phyloP scores from a whole-genome alignment of 305 asterid species.

The Solanum hybrid region DNA sequence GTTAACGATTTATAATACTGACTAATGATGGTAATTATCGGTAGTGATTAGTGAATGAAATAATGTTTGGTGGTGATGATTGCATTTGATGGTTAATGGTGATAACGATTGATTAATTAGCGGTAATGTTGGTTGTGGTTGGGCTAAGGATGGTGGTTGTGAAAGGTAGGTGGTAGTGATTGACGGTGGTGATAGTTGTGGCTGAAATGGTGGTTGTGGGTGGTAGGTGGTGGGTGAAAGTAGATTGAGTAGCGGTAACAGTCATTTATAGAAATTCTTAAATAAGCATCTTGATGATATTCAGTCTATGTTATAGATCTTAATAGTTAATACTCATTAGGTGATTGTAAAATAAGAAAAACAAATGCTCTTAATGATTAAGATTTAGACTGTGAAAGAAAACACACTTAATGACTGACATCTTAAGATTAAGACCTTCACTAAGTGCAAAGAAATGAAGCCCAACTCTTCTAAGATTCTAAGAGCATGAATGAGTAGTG shows the following conservation, averaged over 20 bases:
- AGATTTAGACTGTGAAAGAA: not conserved
- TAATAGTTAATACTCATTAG: not conserved
- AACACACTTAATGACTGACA: not conserved
- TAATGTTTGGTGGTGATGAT: not conserved
- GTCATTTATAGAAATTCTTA: not conserved
- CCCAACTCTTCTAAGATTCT: not conserved
- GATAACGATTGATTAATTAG: not conserved
- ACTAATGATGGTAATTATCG: not conserved
- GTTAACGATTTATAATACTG: not conserved
- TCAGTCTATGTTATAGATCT: not conserved
- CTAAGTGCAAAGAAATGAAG: not conserved
- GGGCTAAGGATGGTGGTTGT: not conserved
- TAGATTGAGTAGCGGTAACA: not conserved
- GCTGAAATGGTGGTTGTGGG: not conserved
- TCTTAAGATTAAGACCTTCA: not conserved
- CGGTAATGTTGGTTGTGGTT: not conserved
- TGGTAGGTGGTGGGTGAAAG: not conserved
- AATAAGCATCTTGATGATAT: not conserved
- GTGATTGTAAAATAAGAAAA: not conserved
- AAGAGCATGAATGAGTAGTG: not conserved
- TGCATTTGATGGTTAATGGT: not conserved
- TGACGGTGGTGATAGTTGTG: not conserved
- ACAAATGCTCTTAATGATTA: not conserved
- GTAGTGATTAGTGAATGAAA: not conserved
- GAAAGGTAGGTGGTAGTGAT: not conserved